phyloP scores from a whole-genome alignment of 2,329 filamentous ascomycete species.

The Fusarium goolgardi region DNA sequence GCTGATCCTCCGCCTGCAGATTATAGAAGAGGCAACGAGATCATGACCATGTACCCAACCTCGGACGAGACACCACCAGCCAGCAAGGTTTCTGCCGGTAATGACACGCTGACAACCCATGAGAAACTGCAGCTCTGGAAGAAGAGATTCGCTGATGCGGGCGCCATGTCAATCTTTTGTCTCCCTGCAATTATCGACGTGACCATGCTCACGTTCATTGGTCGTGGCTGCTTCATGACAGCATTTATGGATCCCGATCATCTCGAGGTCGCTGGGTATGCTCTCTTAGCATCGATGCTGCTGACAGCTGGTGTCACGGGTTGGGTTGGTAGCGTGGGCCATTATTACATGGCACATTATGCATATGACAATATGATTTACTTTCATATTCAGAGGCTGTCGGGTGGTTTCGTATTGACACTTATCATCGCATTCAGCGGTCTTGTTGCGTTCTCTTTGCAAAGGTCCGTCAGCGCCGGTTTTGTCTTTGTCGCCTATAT shows the following conservation, averaged over 20 bases:
- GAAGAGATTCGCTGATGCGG: conserved; percentile 29
- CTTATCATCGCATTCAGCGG: conserved; percentile 16
- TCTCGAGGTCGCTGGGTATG: conserved; percentile 32
- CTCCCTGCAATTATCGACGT: conserved; percentile 33
- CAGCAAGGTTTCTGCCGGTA: background rate
- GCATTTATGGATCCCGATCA: conserved; percentile 28
- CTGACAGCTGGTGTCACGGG: conserved; percentile 38
- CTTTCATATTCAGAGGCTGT: conserved; percentile 34
- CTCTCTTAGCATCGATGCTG: conserved; percentile 26
- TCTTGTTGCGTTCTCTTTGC: conserved; percentile 25
- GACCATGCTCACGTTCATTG: conserved; percentile 32
- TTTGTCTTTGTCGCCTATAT: conserved; percentile 35
- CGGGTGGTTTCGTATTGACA: conserved; percentile 32
- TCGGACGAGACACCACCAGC: conserved; percentile 13
- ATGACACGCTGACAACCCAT: conserved; percentile 15
- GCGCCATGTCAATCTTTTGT: conserved; percentile 39
- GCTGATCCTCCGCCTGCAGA: conserved; percentile 21
- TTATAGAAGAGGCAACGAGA: conserved; percentile 34
- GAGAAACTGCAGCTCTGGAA: conserved; percentile 32
- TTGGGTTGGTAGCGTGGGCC: conserved; percentile 35
- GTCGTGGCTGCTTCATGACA: conserved; percentile 38
- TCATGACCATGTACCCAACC: conserved; percentile 39
- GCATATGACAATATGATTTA: conserved; percentile 40
- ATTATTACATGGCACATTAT: conserved; percentile 37
- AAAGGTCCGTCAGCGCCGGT: conserved; percentile 18